Evolutionary conservation across 305 asterid genomes (phyloP).

Genomic region (Fraxinus greggii): DNA sequence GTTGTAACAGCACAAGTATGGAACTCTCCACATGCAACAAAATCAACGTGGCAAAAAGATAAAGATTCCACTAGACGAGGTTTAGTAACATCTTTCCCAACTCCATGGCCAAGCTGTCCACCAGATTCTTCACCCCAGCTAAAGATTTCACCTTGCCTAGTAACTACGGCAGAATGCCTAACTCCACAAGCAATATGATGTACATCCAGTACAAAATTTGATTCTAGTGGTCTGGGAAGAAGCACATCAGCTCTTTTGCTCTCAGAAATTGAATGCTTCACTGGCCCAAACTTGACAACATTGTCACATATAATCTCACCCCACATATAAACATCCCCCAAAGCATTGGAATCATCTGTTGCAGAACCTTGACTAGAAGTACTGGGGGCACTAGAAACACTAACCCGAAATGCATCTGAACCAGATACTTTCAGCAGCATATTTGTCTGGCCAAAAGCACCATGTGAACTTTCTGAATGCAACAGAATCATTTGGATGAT

Average conservation of each 20-base stretch:
- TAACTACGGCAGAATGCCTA: constrained; percentile 77
- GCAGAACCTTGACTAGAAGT: constrained; percentile 97
- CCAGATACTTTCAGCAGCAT: constrained; percentile 84
- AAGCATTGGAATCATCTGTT: constrained; percentile 85
- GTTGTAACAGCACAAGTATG: constrained; percentile 88
- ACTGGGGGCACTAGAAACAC: constrained; percentile 97
- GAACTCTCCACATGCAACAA: constrained; percentile 94
- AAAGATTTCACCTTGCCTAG: constrained; percentile 88
- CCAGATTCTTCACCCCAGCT: constrained; percentile 99
- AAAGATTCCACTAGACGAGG: constrained; percentile 84
- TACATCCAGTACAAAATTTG: constrained; percentile 79
- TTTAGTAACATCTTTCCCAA: constrained; percentile 63
- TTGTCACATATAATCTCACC: constrained; percentile 93
- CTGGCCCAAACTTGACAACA: constrained; percentile 70
- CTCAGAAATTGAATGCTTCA: constrained; percentile 58
- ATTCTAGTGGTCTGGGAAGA: constrained; percentile 80
- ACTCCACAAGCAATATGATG: constrained; percentile 92
- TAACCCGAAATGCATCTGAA: constrained; percentile 88
- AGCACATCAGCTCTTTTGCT: constrained; percentile 75
- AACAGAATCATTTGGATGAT: constrained; percentile 67
- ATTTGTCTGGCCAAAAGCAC: constrained; percentile 65
- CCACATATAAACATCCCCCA: constrained; percentile 95
- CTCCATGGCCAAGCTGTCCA: constrained; percentile 95
- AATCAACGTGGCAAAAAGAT: constrained; percentile 60
- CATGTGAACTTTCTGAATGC: constrained; percentile 70